phyloP scores from a whole-genome alignment of 2,329 filamentous ascomycete genomes.

The Aspergillus fumigatus region DNA sequence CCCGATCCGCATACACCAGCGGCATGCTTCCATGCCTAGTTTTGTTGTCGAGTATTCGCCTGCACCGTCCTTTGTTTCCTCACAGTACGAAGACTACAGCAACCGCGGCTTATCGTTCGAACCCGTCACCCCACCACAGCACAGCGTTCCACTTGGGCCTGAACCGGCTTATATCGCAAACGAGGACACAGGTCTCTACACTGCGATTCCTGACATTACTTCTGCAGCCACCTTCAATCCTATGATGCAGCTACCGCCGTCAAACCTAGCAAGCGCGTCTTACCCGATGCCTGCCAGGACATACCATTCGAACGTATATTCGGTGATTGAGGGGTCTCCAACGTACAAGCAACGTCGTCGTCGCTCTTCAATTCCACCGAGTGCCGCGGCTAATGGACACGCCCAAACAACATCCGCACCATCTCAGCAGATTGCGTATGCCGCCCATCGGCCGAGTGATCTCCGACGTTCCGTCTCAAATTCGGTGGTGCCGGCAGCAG shows the following conservation, averaged over 20 bases:
- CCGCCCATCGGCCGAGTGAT: constrained; percentile 78
- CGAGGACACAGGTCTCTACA: constrained; percentile 94
- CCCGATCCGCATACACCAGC: constrained; percentile 79
- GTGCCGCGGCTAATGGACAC: constrained; percentile 56
- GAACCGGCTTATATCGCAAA: constrained; percentile 98
- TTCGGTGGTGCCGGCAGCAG: constrained; percentile 75
- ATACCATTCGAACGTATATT: constrained; percentile 77
- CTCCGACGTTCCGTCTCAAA: constrained; percentile 84
- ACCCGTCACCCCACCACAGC: constrained; percentile 92
- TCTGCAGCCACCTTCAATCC: constrained; percentile 73
- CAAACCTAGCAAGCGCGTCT: constrained; percentile 74
- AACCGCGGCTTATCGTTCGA: constrained; percentile 94
- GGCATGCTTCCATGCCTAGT: constrained; percentile 96
- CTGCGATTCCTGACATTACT: constrained; percentile 82
- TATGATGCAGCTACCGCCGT: constrained; percentile 85
- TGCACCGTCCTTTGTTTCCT: constrained; percentile 96
- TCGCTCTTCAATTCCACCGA: constrained; percentile 84
- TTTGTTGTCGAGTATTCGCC: constrained; percentile 93
- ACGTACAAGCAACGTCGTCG: constrained; percentile 97
- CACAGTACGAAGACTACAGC: constrained; percentile 96
- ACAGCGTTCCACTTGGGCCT: constrained; percentile 71
- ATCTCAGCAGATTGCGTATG: constrained; percentile 45
- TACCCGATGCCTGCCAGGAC: constrained; percentile 67
- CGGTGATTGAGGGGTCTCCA: constrained; percentile 93
- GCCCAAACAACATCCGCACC: constrained; percentile 39